These are phyloP conservation scores for Penicillium verrucosum DNA, from an alignment of 2,329 filamentous ascomycete genomes.

Conservation along the genomic window DNA sequence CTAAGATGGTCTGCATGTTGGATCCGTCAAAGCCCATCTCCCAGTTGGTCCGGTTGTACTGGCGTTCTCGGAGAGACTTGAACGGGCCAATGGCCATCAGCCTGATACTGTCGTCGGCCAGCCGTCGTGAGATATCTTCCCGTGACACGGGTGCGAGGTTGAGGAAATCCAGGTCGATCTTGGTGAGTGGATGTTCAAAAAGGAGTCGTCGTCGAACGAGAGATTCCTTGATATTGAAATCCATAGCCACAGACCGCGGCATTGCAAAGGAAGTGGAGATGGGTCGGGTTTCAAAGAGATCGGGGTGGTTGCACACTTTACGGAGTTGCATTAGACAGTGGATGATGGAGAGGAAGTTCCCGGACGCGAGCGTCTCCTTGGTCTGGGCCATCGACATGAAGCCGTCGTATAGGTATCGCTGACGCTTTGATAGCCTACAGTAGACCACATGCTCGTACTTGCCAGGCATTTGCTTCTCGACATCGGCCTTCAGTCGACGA, in stretches of 20 bases:
- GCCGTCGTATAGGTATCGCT: constrained; percentile 92
- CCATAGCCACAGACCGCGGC: constrained; percentile 70
- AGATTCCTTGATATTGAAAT: constrained; percentile 70
- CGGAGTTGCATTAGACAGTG: constrained; percentile 96
- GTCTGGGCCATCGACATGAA: constrained; percentile 91
- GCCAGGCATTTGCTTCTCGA: constrained; percentile 97
- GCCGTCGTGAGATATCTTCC: constrained; percentile 60
- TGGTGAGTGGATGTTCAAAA: constrained; percentile 59
- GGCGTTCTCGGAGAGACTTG: constrained; percentile 67
- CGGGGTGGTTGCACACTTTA: constrained; percentile 97
- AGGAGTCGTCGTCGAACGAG: constrained; percentile 66
- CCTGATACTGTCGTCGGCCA: constrained; percentile 55
- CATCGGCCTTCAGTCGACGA: constrained; percentile 87
- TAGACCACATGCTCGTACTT: constrained; percentile 98
- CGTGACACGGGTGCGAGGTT: constrained; percentile 72
- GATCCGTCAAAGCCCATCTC: constrained; percentile 62
- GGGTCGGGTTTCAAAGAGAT: constrained; percentile 90
- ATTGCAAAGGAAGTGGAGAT: constrained; percentile 98
- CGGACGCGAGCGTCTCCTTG: constrained; percentile 79
- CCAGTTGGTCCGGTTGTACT: constrained; percentile 56
- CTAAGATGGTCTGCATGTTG: constrained; percentile 66
- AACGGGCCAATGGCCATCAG: constrained; percentile 69
- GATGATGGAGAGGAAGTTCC: constrained; percentile 97
- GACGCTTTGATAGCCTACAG: constrained; percentile 89
- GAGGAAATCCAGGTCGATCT: constrained; percentile 70